Evolutionary conservation across 257 asterid species (phyloP), one percentile per base, ranked within the genome.

Genomic region (Solanum pinnatisectum): DNA sequence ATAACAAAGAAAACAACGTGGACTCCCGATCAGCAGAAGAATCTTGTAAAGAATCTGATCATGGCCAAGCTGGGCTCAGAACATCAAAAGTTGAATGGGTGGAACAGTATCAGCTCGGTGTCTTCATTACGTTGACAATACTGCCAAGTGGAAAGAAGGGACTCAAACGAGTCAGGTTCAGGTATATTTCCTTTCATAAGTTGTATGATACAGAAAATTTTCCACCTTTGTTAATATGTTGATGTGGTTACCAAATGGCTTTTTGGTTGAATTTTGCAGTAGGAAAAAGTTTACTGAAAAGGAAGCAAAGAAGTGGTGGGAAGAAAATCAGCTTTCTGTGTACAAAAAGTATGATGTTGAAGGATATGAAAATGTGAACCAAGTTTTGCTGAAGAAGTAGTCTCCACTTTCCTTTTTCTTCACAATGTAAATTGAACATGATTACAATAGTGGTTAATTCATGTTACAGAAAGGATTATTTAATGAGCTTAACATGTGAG

Each of bases 271-370:
- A 63, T 87, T 90, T 86, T 91, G 90, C 90, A 92, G 95, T 87
- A 92, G 95, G 89, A 92, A 86, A 85, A 88, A 85, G 86, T 92
- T 89, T 85, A 78, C 88, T 2, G 93, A 88, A 42, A 89, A 83
- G 68, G 93, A 90, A 85, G 95, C 95, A 10, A 86, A 91, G 87
- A 89, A 88, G 81, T 92, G 95, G 95, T 92, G 95, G 95, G 88
- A 91, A 52, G 93, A 92, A 89, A 92, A 92, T 86, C 95, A 91
- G 40, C 87, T 18, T 23, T 25, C 78, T 60, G 93, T 92, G 42
- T 88, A 90, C 88, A 88, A 88, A 63, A 83, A 81, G 76, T 90
- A 89, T 82, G 89, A 88, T 36, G 88, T 92, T 52, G 93, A 90
- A 27, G 92, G 88, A 88, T 86, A 84, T 68, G 42, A 71, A 83